These are phyloP conservation scores for Solanum chiquidenum DNA, from an alignment of 257 asterid genomes.

Conservation along the genomic window DNA sequence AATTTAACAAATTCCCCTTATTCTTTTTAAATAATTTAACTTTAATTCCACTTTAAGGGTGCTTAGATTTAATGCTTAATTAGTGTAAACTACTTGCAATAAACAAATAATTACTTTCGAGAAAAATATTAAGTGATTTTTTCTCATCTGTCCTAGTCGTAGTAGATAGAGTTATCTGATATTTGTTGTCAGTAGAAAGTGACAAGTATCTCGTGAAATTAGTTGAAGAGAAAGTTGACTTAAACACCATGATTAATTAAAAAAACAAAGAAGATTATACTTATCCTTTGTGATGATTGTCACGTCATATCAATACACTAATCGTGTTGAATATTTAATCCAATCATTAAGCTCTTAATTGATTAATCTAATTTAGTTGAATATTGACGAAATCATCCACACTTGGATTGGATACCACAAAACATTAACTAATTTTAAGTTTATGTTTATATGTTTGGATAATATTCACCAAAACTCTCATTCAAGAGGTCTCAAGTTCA, in stretches of 20 bases:
- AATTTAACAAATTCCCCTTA: too few species aligned
- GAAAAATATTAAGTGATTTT: background rate
- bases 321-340: background rate
- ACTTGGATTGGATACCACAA: background rate
- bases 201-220: background rate
- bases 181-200: accelerated
- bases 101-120: background rate
- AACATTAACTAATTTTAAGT: background rate
- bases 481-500: background rate
- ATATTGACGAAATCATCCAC: background rate
- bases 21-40: background rate
- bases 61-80: background rate
- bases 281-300: background rate
- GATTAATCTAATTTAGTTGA: background rate
- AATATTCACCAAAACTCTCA: background rate
- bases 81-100: background rate
- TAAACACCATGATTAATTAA: background rate
- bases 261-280: background rate
- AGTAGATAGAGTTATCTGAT: background rate
- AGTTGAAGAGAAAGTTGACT: background rate
- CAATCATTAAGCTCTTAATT: background rate
- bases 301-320: background rate
- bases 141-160: accelerated
- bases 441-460: background rate
- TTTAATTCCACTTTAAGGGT: background rate